Percentiles rank a stretch among this genome's conserved stretches.
Conservation (phyloP, 2,329 filamentous ascomycete species). For the Cytospora paraplurivora region DNA sequence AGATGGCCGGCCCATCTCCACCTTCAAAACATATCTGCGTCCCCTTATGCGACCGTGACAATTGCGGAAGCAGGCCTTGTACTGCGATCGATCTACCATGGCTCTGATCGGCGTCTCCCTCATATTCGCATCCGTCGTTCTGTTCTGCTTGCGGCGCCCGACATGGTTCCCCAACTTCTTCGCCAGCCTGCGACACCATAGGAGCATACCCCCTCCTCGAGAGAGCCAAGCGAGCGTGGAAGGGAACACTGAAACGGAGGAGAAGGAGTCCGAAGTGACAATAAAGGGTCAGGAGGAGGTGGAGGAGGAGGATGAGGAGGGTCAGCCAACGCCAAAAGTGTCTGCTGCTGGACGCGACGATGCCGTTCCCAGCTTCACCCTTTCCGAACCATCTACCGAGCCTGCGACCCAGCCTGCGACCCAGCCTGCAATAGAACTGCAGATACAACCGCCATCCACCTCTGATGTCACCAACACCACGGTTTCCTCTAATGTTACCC, state of each 20-base stretch:
- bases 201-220: conserved; percentile 23
- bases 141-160: conserved; percentile 56
- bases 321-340: conserved; percentile 55
- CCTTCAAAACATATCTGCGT: neutral
- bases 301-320: conserved; percentile 22
- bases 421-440: conserved; percentile 3
- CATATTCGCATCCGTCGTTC: conserved; percentile 61
- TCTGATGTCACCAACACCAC: conserved; percentile 43
- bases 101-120: conserved; percentile 62
- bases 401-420: neutral
- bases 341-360: conserved; percentile 34
- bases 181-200: conserved; percentile 31
- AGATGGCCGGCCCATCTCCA: neutral
- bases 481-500: conserved; percentile 27
- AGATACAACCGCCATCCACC: neutral
- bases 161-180: conserved; percentile 49
- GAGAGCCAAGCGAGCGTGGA: conserved; percentile 9
- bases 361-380: conserved; percentile 50
- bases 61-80: neutral
- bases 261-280: neutral
- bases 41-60: conserved; percentile 1
- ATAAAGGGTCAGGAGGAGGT: neutral
- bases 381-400: conserved; percentile 38
- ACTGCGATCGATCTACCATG: conserved; percentile 43
- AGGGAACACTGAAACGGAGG: neutral